These are phyloP conservation scores for Penicillium samsonianum DNA, from an alignment of 495 filamentous ascomycete genomes.

Conservation along the genomic window DNA sequence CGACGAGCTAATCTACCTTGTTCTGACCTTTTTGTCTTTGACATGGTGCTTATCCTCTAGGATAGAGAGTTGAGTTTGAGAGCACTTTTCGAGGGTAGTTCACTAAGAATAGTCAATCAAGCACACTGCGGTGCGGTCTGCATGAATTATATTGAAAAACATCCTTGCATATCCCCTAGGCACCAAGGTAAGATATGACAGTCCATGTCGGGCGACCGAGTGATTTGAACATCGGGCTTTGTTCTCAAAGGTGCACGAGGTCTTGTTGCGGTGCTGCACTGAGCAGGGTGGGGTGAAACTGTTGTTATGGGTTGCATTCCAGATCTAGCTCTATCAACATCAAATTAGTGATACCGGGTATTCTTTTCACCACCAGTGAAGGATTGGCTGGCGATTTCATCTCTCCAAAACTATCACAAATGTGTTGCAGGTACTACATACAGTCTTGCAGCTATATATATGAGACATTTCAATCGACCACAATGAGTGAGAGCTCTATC, in stretches of 20 bases:
- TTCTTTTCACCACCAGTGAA: too few relatives aligned
- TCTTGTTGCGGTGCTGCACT: too few relatives aligned
- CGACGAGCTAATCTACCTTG: neutral
- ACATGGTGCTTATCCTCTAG: neutral
- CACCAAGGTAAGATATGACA: neutral
- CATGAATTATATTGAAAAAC: neutral
- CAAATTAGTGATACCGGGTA: too few relatives aligned
- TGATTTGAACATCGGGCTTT: neutral
- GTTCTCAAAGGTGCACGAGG: neutral
- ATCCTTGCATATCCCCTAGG: neutral
- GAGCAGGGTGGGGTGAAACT: too few relatives aligned
- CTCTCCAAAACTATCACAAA: too few relatives aligned
- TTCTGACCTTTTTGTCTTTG: neutral
- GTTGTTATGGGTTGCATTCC: neutral
- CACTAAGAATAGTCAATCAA: neutral
- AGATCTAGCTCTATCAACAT: too few relatives aligned
- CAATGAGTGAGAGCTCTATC: too few relatives aligned
- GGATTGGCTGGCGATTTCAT: too few relatives aligned
- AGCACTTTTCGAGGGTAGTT: neutral
- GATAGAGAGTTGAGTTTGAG: neutral
- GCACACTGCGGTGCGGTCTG: neutral
- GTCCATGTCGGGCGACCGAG: too few relatives aligned
- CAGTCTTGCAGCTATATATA: too few relatives aligned
- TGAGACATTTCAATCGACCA: too few relatives aligned
- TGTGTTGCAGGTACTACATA: too few relatives aligned